Percentiles rank a stretch among this genome's conserved stretches.
Conservation (phyloP, 2,329 filamentous ascomycete genomes). For the Epichloe sp. region DNA sequence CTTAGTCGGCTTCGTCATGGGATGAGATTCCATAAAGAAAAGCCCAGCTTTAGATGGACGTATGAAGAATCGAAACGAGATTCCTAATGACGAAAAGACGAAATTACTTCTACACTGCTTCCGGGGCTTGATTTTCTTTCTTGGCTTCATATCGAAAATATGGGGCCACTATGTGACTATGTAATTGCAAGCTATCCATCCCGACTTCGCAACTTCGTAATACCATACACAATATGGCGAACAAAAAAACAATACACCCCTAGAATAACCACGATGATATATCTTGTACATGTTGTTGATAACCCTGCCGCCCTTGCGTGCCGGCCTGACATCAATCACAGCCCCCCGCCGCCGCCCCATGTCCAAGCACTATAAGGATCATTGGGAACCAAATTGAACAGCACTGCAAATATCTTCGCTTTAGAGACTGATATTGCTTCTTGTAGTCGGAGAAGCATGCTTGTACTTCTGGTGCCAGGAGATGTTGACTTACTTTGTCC, state of each 20-base stretch:
- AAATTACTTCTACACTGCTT: background rate
- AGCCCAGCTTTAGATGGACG: constrained; percentile 21
- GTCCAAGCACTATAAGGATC: constrained; percentile 3
- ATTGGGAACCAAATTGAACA: constrained; percentile 4
- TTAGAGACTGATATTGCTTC: background rate
- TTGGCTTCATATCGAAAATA: no score
- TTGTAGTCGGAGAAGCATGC: no score
- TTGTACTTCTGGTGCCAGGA: background rate
- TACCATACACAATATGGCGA: no score
- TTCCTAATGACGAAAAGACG: constrained; percentile 5
- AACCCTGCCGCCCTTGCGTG: no score
- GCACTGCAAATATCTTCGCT: background rate
- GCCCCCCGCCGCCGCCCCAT: background rate
- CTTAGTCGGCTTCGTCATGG: constrained; percentile 23
- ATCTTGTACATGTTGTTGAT: no score
- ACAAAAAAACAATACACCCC: no score
- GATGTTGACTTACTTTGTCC: constrained; percentile 2
- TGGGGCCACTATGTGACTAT: no score
- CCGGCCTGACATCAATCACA: background rate
- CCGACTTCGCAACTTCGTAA: no score
- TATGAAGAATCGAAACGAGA: constrained; percentile 14
- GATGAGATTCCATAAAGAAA: constrained; percentile 19
- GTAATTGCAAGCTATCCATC: no score
- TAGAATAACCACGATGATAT: no score
- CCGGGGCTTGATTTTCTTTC: background rate